phyloP scores from a whole-genome alignment of 2,329 filamentous ascomycete species.

The Diaporthe humulicola region DNA sequence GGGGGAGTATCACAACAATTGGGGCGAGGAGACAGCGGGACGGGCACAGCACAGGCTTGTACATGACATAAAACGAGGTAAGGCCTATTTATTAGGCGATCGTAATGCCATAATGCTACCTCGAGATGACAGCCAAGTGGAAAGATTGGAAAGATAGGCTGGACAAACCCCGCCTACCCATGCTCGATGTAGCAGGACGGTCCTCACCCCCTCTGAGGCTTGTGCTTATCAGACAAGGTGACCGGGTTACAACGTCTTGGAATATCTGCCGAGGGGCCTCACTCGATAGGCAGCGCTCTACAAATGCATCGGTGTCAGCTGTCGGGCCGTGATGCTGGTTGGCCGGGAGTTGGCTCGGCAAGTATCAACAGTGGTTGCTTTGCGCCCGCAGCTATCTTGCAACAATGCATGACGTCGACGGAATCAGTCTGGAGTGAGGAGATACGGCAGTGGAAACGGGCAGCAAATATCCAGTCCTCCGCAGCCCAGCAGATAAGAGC shows the following conservation, averaged over 20 bases:
- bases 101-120: background rate
- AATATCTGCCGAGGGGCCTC: background rate
- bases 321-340: background rate
- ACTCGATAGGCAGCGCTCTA: background rate
- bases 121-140: background rate
- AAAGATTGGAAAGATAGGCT: background rate
- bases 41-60: background rate
- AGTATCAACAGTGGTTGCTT: background rate
- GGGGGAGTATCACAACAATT: background rate
- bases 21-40: background rate
- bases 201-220: background rate
- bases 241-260: background rate
- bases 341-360: conserved; percentile 11
- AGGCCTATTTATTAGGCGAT: background rate
- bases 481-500: conserved; percentile 23
- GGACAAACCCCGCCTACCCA: background rate
- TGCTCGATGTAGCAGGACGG: background rate
- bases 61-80: too few relatives aligned
- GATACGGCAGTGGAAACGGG: conserved; percentile 4
- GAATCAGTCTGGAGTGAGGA: conserved; percentile 8
- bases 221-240: conserved; percentile 3
- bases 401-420: conserved; percentile 12
- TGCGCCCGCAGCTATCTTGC: background rate
- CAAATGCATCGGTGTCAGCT: background rate
- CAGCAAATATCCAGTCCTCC: background rate